Base-by-base conservation (phyloP, 805 yeast species). In the Metschnikowia continentalis region DNA sequence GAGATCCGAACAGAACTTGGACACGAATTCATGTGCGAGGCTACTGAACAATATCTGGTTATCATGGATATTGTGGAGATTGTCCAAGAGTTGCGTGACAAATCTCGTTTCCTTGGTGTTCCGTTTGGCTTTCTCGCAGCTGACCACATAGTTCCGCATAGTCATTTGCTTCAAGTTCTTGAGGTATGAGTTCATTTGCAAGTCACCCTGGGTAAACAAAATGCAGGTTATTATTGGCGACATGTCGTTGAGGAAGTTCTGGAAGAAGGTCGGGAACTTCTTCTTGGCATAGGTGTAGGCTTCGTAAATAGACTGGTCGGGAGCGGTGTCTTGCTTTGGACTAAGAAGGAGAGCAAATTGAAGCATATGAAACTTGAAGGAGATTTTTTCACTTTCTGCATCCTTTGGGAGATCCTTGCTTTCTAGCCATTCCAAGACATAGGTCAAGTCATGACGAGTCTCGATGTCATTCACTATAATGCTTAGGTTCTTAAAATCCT, bases 321-420 rank as follows among this genome's bases (percentile, higher is more conserved):
- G 56, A 35, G 68, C 66, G 14, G 15, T 35, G 23, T 14, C 42
- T 4, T 39, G 14, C 4, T 67, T 65, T 15, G 36, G 15, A 46
- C 62, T 62, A 14, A 73, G 58, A 6, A 71, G 59, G 19, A 71
- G 57, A 3, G 64, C 61, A 48, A 67, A 72, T 53, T 73, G 74
- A 14, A 73, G 63, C 60, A 71, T 61, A 57, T 72, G 76, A 54
- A 72, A 69, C 54, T 72, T 72, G 61, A 74, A 69, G 58, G 69
- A 73, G n/a, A 68, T 61, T 48, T 61, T 63, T 17, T 60, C 51
- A 48, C 48, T 52, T 42, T 46, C 46, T n/a, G 49, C 19, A 3
- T 33, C 32, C n/a, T 44, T 52, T 13, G 49, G 38, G 22, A 46
- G 45, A 13, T 54, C 59, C 42, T 61, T 61, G 10, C 52, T 50